A percentile compares a stretch with the other conserved stretches of the same genome.
These are phyloP conservation scores for Lichtheimia corymbifera DNA, from an alignment of 371 early-diverging fungal species.

Conservation along the genomic window DNA sequence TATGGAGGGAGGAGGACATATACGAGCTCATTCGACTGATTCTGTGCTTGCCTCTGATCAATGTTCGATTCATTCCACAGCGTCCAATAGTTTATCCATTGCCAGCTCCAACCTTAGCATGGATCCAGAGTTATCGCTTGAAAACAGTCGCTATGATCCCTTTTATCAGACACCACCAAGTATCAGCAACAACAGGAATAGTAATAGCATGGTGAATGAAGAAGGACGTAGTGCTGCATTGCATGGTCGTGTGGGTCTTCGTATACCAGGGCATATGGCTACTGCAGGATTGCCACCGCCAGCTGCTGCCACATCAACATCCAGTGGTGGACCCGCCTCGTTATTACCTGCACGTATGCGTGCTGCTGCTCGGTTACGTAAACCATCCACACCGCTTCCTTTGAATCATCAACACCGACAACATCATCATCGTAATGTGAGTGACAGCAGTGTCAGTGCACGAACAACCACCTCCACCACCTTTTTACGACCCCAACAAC, in stretches of 20 bases:
- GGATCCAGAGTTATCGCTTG: conserved; percentile 19
- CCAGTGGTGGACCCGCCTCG: background rate
- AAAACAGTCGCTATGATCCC: conserved; percentile 2
- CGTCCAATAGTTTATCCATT: conserved; percentile 33
- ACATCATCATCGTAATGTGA: background rate
- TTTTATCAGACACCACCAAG: background rate
- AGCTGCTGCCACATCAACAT: background rate
- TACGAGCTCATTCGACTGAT: background rate
- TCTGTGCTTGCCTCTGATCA: conserved; percentile 15
- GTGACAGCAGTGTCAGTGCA: background rate
- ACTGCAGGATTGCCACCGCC: background rate
- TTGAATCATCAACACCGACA: conserved; percentile 5
- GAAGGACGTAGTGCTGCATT: conserved; percentile 27
- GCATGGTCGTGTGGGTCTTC: conserved; percentile 27
- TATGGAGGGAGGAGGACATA: no score
- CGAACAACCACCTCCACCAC: background rate
- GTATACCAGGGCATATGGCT: conserved; percentile 19
- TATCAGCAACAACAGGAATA: background rate
- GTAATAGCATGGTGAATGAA: background rate
- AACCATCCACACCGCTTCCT: background rate
- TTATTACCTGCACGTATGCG: conserved; percentile 1
- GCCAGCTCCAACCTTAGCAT: conserved; percentile 33
- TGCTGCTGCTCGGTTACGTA: conserved; percentile 1
- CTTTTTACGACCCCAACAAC: background rate
- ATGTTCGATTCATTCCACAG: conserved; percentile 25